Evolutionary conservation across 1,284 basidiomycete genomes (phyloP).

Genomic region (Ustilago esculenta): DNA sequence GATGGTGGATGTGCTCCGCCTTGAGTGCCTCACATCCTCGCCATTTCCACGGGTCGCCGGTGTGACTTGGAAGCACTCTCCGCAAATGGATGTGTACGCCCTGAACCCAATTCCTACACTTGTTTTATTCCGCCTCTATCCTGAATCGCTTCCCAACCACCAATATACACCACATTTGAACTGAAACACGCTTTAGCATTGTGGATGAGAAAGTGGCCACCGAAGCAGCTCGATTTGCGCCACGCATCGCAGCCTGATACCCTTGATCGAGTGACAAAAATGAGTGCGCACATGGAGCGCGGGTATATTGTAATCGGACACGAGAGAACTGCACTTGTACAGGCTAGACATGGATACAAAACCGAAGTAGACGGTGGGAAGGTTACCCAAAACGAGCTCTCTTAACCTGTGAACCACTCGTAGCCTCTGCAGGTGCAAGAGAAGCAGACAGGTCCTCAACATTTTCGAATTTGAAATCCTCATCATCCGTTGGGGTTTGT

Average conservation of each 20-base stretch:
- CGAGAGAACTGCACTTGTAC: too few relatives aligned
- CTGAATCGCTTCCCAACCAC: constrained; percentile 12
- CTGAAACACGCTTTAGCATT: too few relatives aligned
- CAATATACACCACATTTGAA: constrained; percentile 43
- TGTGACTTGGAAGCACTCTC: not conserved
- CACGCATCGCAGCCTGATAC: too few relatives aligned
- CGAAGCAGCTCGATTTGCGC: too few relatives aligned
- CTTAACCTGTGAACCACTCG: constrained; percentile 4
- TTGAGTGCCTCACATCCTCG: too few relatives aligned
- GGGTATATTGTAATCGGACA: constrained; percentile 13
- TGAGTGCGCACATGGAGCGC: not conserved
- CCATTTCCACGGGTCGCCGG: too few relatives aligned
- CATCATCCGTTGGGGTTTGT: constrained; percentile 8
- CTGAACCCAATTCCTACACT: too few relatives aligned
- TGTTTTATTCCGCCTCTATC: not conserved
- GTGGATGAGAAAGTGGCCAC: too few relatives aligned
- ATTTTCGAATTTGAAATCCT: constrained; percentile 19
- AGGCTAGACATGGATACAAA: too few relatives aligned
- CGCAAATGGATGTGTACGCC: constrained; percentile 4
- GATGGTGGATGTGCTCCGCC: too few relatives aligned
- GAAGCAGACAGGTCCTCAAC: too few relatives aligned
- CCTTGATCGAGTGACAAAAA: not conserved
- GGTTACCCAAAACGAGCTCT: constrained; percentile 21
- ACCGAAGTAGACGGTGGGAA: too few relatives aligned
- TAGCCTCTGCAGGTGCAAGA: not conserved